These are phyloP conservation scores for Suhomyces ambrosiae DNA, from an alignment of 1,139 yeast genomes.

Conservation along the genomic window DNA sequence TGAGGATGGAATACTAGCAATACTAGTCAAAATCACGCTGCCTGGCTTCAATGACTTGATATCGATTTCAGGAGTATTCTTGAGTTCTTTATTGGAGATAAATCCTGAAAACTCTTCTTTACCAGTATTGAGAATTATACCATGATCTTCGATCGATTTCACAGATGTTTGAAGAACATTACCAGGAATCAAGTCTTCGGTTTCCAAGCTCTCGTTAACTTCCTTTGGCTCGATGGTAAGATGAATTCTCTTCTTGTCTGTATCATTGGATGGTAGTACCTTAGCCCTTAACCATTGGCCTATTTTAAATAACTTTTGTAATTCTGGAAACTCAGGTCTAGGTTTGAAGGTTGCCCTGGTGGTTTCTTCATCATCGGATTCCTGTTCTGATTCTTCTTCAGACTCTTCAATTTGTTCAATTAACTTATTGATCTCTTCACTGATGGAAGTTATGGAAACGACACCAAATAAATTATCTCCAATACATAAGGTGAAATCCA, in stretches of 20 bases:
- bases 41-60: constrained; percentile 33
- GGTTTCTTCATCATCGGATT: constrained; percentile 44
- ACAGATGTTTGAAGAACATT: constrained; percentile 75
- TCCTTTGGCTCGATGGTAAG: constrained; percentile 74
- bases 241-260: constrained; percentile 59
- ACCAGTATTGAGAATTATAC: constrained; percentile 77
- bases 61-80: constrained; percentile 24
- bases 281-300: constrained; percentile 90
- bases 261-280: constrained; percentile 47
- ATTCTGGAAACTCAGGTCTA: constrained; percentile 53
- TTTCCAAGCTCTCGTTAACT: constrained; percentile 63
- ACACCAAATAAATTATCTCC: constrained; percentile 86
- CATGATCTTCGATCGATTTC: constrained; percentile 86
- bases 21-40: constrained; percentile 53
- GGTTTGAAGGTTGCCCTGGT: constrained; percentile 29
- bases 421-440: constrained; percentile 58
- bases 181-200: constrained; percentile 66
- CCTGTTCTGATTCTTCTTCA: constrained; percentile 48
- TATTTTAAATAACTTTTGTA: constrained; percentile 54
- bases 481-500: constrained; percentile 68
- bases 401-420: constrained; percentile 54
- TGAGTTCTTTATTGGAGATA: constrained; percentile 67
- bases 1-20: constrained; percentile 47
- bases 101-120: constrained; percentile 63
- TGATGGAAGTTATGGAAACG: constrained; percentile 74